Percentiles rank a stretch among this genome's conserved stretches.
phyloP scores from a whole-genome alignment of 257 asterid genomes.

The Buddleja alternifolia region DNA sequence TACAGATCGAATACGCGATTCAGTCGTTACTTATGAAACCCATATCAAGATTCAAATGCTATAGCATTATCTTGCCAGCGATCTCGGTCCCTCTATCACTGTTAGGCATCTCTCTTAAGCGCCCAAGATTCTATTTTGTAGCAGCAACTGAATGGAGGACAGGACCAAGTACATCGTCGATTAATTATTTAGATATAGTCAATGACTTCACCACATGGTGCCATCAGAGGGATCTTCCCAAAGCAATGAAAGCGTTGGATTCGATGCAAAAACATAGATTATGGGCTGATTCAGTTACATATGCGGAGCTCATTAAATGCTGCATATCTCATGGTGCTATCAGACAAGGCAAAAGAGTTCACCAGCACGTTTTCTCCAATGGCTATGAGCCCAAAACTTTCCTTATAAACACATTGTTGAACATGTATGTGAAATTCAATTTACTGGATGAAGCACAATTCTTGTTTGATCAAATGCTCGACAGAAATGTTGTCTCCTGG shows the following conservation, averaged over 20 bases:
- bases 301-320: conserved; percentile 81
- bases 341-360: conserved; percentile 60
- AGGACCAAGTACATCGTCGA: conserved; percentile 23
- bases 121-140: conserved; percentile 30
- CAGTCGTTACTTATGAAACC: conserved; percentile 32
- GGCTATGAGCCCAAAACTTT: conserved; percentile 85
- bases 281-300: conserved; percentile 70
- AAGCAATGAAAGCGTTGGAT: conserved; percentile 69
- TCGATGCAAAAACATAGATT: conserved; percentile 58
- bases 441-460: conserved; percentile 62
- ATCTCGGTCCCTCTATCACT: conserved; percentile 23
- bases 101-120: conserved; percentile 27
- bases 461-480: conserved; percentile 69
- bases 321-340: conserved; percentile 69
- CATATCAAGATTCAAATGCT: conserved; percentile 37
- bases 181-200: conserved; percentile 33
- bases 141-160: conserved; percentile 34
- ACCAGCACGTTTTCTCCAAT: conserved; percentile 63
- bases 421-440: conserved; percentile 82
- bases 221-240: conserved; percentile 63
- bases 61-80: conserved; percentile 13
- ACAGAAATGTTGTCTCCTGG: conserved; percentile 78
- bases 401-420: conserved; percentile 62
- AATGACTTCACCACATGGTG: conserved; percentile 55
- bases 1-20: conserved; percentile 36